A percentile compares a stretch with the other conserved stretches of the same genome.
These are phyloP conservation scores for Neophaeococcomyces aloes DNA, from an alignment of 2,329 filamentous ascomycete species.

Conservation along the genomic window DNA sequence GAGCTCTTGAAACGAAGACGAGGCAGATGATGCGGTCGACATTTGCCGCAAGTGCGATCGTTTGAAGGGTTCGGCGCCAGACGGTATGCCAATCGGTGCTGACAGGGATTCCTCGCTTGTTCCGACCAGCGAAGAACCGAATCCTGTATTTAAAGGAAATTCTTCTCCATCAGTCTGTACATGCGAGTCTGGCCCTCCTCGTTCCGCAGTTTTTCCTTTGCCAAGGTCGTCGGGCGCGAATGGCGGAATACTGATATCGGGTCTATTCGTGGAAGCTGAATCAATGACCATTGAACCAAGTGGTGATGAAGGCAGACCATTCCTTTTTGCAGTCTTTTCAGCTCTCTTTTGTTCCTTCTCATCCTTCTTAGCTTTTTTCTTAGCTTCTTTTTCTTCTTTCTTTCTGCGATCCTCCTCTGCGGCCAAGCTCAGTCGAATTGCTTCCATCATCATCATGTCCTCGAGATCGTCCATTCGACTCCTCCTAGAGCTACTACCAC, in stretches of 20 bases:
- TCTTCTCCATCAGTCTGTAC: conserved; percentile 3
- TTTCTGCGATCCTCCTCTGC: conserved; percentile 86
- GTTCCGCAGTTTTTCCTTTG: conserved; percentile 64
- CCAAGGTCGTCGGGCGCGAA: conserved; percentile 32
- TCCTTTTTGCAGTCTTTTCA: conserved; percentile 57
- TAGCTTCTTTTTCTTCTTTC: conserved; percentile 68
- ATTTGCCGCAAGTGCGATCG: conserved; percentile 69
- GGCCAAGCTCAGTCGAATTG: conserved; percentile 79
- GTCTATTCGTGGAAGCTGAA: conserved; percentile 6
- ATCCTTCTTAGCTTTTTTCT: conserved; percentile 73
- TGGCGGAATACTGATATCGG: conserved; percentile 29
- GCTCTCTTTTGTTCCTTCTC: conserved; percentile 76
- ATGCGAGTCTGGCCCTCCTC: conserved; percentile 23
- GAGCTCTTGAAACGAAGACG: conserved; percentile 65
- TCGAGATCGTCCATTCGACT: conserved; percentile 76
- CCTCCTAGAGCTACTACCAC: conserved; percentile 45
- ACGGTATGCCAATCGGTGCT: conserved; percentile 23
- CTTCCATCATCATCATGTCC: conserved; percentile 98
- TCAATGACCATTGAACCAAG: background rate
- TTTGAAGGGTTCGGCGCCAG: conserved; percentile 43
- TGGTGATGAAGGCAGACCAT: conserved; percentile 29
- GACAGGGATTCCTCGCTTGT: conserved; percentile 22
- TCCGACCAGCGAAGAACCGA: conserved; percentile 13
- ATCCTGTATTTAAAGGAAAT: background rate
- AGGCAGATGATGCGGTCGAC: conserved; percentile 75